Evolutionary conservation across 176 grass and related monocot species (phyloP).

Genomic region (Avena eriantha): DNA sequence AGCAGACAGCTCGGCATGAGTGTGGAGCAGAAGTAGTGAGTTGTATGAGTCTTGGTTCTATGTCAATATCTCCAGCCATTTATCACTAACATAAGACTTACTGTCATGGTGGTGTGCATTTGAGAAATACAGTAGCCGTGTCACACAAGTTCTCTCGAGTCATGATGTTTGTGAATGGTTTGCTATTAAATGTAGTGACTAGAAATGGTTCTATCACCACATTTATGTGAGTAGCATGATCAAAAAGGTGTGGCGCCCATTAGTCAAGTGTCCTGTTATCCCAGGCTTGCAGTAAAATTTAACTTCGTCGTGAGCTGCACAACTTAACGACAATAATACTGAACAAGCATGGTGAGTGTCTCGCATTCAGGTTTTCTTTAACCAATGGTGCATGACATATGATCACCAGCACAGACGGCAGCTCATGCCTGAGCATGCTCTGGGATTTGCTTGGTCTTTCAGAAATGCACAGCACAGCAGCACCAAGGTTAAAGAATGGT

Average conservation of each 20-base stretch:
- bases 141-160: background rate
- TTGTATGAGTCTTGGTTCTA: background rate
- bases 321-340: too few species aligned
- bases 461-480: too few species aligned
- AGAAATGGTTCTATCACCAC: background rate
- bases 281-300: too few species aligned
- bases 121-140: background rate
- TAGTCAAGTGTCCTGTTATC: too few species aligned
- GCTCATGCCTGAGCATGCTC: too few species aligned
- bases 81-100: slow-evolving; percentile 18
- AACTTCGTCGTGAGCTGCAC: too few species aligned
- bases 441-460: too few species aligned
- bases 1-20: slow-evolving; percentile 45
- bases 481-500: too few species aligned
- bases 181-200: background rate
- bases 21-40: background rate
- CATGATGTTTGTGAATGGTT: background rate
- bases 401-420: background rate
- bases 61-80: slow-evolving; percentile 9
- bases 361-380: background rate
- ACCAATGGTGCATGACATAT: background rate
- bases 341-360: too few species aligned
- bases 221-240: background rate
- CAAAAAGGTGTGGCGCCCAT: background rate
- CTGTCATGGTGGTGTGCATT: background rate